phyloP scores from a whole-genome alignment of 31 red algal genomes.

The Asparagopsis taxiformis region DNA sequence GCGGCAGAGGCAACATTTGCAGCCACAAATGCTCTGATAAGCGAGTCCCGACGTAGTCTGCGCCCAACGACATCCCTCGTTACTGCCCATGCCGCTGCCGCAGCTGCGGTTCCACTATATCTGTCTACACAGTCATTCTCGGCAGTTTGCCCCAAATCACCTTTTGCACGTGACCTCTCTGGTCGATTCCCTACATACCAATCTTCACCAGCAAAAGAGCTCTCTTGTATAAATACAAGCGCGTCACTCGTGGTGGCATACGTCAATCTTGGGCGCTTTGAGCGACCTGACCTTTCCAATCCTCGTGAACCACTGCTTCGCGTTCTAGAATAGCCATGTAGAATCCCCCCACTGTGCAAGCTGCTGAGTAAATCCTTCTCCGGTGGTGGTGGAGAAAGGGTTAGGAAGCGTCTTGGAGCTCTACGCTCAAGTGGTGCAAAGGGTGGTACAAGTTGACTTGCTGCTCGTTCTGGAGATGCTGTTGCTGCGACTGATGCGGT shows the following conservation, averaged over 20 bases:
- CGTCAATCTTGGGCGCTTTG: conserved; percentile 65
- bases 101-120: conserved; percentile 78
- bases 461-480: conserved; percentile 51
- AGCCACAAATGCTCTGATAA: conserved; percentile 72
- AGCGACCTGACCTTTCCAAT: conserved; percentile 15
- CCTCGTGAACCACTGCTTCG: conserved; percentile 20
- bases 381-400: conserved; percentile 71
- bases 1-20: conserved; percentile 66
- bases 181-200: conserved; percentile 32
- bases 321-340: conserved; percentile 1
- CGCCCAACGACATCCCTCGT: conserved; percentile 77
- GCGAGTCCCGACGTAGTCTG: conserved; percentile 74
- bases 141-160: not conserved
- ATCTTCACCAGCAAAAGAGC: conserved; percentile 69
- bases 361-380: conserved; percentile 19
- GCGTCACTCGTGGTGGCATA: conserved; percentile 88
- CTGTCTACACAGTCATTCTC: conserved; percentile 73
- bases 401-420: conserved; percentile 75
- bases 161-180: conserved; percentile 1
- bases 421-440: conserved; percentile 80
- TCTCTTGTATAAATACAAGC: conserved; percentile 85
- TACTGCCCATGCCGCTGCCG: conserved; percentile 84
- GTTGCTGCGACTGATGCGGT: conserved; percentile 84
- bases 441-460: conserved; percentile 84
- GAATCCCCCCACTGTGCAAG: conserved; percentile 4